These are phyloP conservation scores for Echria macrotheca DNA, from an alignment of 495 filamentous ascomycete species.

Conservation along the genomic window DNA sequence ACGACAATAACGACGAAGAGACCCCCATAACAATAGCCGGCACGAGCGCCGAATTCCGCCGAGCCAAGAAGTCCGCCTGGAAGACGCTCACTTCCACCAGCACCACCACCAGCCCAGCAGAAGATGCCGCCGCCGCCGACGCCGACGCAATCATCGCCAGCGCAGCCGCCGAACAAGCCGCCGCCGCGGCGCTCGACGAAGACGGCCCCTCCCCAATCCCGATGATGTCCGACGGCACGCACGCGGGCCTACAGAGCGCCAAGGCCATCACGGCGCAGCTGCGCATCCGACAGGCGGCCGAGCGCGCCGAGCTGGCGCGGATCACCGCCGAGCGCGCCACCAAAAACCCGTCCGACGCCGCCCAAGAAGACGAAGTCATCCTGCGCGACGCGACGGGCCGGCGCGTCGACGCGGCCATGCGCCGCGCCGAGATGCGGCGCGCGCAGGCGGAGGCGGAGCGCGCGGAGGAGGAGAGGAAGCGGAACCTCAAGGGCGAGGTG, in stretches of 20 bases:
- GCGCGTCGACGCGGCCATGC: constrained; percentile 86
- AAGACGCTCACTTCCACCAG: constrained; percentile 57
- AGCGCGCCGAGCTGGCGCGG: constrained; percentile 43
- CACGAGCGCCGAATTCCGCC: constrained; percentile 65
- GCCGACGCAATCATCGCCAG: constrained; percentile 67
- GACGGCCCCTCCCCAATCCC: constrained; percentile 21
- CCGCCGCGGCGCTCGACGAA: constrained; percentile 41
- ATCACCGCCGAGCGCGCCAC: constrained; percentile 27
- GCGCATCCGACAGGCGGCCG: constrained; percentile 43
- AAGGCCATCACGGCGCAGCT: constrained; percentile 73
- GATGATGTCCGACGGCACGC: constrained; percentile 78
- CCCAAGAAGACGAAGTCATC: constrained; percentile 65
- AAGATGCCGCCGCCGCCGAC: constrained; percentile 66
- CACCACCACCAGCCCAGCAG: constrained; percentile 47
- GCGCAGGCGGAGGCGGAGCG: constrained; percentile 65
- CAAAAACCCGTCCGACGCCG: constrained; percentile 17
- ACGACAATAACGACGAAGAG: constrained; percentile 39
- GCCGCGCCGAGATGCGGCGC: constrained; percentile 73
- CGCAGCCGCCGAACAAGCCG: constrained; percentile 59
- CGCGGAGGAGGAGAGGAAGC: constrained; percentile 55
- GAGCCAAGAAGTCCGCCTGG: constrained; percentile 73
- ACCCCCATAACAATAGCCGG: constrained; percentile 45
- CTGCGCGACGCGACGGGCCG: constrained; percentile 91
- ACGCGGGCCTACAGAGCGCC: constrained; percentile 80
- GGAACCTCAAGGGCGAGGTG: constrained; percentile 75